A percentile compares a stretch with the other conserved stretches of the same genome.
Conservation (phyloP, 768 basidiomycete genomes). For the Trametes sanguinea region DNA sequence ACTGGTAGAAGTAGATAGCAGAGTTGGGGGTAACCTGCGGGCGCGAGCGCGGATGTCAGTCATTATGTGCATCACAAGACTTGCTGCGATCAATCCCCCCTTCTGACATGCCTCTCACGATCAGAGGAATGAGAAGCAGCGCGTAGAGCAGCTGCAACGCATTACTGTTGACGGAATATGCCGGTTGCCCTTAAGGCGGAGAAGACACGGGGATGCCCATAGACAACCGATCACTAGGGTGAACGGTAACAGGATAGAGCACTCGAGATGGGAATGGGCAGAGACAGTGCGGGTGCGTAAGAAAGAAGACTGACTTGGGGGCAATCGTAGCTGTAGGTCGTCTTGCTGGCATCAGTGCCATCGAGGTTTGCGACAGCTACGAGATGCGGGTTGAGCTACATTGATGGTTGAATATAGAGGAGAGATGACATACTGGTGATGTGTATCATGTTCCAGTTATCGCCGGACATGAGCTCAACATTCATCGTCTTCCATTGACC, state of each 20-base stretch:
- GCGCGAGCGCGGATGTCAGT: not conserved
- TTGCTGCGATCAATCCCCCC: not conserved
- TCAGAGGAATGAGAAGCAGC: not conserved
- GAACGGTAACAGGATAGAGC: not conserved
- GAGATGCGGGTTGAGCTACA: conserved; percentile 17
- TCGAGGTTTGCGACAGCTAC: conserved; percentile 67
- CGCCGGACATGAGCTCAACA: conserved; percentile 81
- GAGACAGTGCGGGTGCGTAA: not conserved
- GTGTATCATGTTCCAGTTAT: conserved; percentile 67
- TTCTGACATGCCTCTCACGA: not conserved
- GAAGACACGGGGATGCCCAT: not conserved
- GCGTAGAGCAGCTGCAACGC: not conserved
- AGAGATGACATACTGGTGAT: conserved; percentile 54
- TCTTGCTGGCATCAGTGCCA: conserved; percentile 52
- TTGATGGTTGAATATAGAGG: not conserved
- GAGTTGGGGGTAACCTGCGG: conserved; percentile 61
- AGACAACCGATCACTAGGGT: not conserved
- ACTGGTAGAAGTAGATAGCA: conserved; percentile 82
- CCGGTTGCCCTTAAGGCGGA: not conserved
- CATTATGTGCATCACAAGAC: not conserved
- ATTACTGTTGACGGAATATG: not conserved
- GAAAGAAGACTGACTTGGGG: conserved; percentile 50
- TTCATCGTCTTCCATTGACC: conserved; percentile 70
- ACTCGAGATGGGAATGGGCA: not conserved
- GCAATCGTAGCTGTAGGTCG: conserved; percentile 56